Conservation (phyloP, 2,329 filamentous ascomycete species). For the Penicillium janthinellum region DNA sequence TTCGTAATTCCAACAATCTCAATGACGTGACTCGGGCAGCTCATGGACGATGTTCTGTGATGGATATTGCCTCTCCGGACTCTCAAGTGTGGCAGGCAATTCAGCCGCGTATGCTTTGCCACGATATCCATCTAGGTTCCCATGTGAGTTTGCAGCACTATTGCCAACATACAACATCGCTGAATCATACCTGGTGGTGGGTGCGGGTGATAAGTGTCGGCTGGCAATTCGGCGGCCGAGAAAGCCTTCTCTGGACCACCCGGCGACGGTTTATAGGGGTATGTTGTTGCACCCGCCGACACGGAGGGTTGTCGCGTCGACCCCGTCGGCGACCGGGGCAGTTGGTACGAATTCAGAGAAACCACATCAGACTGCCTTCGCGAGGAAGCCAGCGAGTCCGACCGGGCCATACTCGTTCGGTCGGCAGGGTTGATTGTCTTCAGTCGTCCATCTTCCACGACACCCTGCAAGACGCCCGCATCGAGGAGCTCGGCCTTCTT, state of each 20-base stretch:
- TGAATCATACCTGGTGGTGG: background rate
- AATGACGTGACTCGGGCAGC: background rate
- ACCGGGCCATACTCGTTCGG: slow-evolving; percentile 7
- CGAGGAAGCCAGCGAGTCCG: background rate
- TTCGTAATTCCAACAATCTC: background rate
- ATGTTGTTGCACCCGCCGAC: background rate
- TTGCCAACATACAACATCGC: background rate
- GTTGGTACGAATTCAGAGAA: background rate
- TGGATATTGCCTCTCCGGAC: background rate
- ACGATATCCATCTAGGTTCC: background rate
- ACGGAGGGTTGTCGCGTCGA: slow-evolving; percentile 6
- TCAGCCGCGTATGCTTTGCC: slow-evolving; percentile 6
- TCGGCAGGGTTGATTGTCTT: slow-evolving; percentile 25
- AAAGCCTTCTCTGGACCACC: slow-evolving; percentile 1
- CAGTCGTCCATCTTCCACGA: slow-evolving; percentile 23
- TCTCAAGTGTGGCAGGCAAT: slow-evolving; percentile 6
- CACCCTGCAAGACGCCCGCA: slow-evolving; percentile 23
- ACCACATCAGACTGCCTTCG: background rate
- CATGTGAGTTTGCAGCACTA: background rate
- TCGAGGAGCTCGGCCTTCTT: slow-evolving; percentile 51
- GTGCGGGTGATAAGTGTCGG: slow-evolving; percentile 8
- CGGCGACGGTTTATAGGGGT: background rate
- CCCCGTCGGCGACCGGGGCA: slow-evolving; percentile 5
- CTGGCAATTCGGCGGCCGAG: slow-evolving; percentile 19
- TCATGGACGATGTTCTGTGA: background rate